Percentiles rank a stretch among this genome's conserved stretches.
These are phyloP conservation scores for Gastroboletus turbinatus DNA, from an alignment of 1,284 basidiomycete species.

Conservation along the genomic window DNA sequence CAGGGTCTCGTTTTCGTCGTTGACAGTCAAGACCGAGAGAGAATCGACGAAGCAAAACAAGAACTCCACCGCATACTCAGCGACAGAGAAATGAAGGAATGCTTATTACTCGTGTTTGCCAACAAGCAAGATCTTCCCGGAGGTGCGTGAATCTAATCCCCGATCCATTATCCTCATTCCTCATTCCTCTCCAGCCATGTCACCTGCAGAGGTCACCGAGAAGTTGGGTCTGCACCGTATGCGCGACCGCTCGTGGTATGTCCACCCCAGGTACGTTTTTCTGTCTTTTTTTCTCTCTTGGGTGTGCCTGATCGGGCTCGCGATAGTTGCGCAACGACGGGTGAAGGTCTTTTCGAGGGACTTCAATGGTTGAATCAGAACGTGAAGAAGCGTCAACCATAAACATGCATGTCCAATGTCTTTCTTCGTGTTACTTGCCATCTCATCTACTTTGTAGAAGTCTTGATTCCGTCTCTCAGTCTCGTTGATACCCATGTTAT, in stretches of 20 bases:
- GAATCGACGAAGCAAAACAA: constrained; percentile 95
- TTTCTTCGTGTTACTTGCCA: constrained; percentile 10
- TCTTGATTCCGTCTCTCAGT: constrained; percentile 14
- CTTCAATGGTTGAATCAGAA: constrained; percentile 96
- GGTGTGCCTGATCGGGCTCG: constrained; percentile 11
- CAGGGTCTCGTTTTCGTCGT: constrained; percentile 99
- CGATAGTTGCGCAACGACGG: constrained; percentile 88
- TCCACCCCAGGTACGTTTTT: constrained; percentile 87
- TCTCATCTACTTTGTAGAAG: constrained; percentile 24
- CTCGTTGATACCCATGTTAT: constrained; percentile 37
- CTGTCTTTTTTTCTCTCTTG: background rate
- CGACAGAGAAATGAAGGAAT: constrained; percentile 98
- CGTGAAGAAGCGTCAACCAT: constrained; percentile 86
- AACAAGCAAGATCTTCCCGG: constrained; percentile 99
- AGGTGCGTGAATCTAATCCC: constrained; percentile 53
- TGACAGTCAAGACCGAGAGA: constrained; percentile 87
- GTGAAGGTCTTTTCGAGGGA: constrained; percentile 93
- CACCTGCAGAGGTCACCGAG: constrained; percentile 97
- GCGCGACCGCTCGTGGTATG: constrained; percentile 98
- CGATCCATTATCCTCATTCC: background rate
- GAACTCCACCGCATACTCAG: constrained; percentile 96
- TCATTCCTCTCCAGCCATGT: constrained; percentile 68
- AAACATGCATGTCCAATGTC: constrained; percentile 28
- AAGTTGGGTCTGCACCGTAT: constrained; percentile 94
- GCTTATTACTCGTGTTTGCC: constrained; percentile 94